These are phyloP conservation scores for Starmera amethionina DNA, from an alignment of 805 yeast genomes.

Conservation along the genomic window DNA sequence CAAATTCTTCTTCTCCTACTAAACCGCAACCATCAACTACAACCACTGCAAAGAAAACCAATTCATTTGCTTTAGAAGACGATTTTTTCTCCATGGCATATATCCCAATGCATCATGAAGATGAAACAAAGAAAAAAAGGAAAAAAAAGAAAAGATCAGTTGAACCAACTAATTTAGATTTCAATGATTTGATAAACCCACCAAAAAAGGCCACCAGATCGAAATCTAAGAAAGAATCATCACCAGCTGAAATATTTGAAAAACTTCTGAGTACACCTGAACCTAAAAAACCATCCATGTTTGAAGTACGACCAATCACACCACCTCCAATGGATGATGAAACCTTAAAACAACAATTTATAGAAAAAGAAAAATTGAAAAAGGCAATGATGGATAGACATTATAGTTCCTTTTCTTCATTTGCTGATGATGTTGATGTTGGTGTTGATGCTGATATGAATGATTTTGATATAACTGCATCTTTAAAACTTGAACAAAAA, in stretches of 20 bases:
- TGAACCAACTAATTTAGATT: no score
- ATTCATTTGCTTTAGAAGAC: conserved; percentile 9
- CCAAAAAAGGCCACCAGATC: no score
- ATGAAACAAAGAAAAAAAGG: conserved; percentile 11
- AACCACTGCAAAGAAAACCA: no score
- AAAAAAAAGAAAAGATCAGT: conserved; percentile 2
- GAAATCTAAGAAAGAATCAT: not conserved
- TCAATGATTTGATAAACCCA: no score
- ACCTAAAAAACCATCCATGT: not conserved
- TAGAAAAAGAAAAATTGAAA: no score
- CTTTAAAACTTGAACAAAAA: not conserved
- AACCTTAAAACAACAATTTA: conserved; percentile 1
- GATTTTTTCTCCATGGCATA: conserved; percentile 18
- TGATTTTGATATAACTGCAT: conserved; percentile 1
- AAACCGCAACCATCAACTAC: no score
- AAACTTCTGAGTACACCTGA: not conserved
- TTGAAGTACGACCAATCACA: conserved; percentile 3
- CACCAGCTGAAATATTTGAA: not conserved
- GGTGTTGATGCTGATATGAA: conserved; percentile 1
- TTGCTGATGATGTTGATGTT: conserved; percentile 1
- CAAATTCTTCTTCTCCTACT: no score
- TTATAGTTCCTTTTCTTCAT: no score
- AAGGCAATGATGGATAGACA: no score
- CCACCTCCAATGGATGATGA: conserved; percentile 14
- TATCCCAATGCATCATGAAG: conserved; percentile 1